phyloP scores from a whole-genome alignment of 1,284 basidiomycete species.

The Ustilago loliicola region DNA sequence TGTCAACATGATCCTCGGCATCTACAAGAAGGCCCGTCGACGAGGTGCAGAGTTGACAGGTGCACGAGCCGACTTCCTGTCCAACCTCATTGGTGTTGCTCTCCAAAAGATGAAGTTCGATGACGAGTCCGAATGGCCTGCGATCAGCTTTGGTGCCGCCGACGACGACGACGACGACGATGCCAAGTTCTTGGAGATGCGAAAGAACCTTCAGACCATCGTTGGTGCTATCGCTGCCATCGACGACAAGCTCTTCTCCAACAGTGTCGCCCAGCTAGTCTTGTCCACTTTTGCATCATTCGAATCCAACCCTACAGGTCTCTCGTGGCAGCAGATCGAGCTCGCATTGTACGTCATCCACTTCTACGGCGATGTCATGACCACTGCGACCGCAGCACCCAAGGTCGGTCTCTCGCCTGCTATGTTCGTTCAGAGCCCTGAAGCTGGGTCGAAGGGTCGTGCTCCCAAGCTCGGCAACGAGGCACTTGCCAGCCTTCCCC shows the following conservation, averaged over 20 bases:
- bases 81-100: conserved; percentile 82
- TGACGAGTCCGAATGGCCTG: conserved; percentile 85
- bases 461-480: conserved; percentile 57
- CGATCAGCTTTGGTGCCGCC: conserved; percentile 73
- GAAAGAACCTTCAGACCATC: conserved; percentile 86
- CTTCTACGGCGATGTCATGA: conserved; percentile 83
- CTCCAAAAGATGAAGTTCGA: conserved; percentile 79
- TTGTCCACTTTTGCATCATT: conserved; percentile 80
- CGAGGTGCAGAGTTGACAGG: conserved; percentile 47
- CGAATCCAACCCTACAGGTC: conserved; percentile 73
- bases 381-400: conserved; percentile 57
- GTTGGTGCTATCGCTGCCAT: conserved; percentile 85
- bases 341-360: conserved; percentile 90
- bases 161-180: conserved; percentile 84
- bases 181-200: conserved; percentile 84
- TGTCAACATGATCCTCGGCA: conserved; percentile 58
- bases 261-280: conserved; percentile 79
- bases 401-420: conserved; percentile 65
- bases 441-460: conserved; percentile 55
- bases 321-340: conserved; percentile 95
- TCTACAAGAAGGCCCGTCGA: conserved; percentile 67
- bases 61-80: conserved; percentile 76
- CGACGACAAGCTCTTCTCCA: conserved; percentile 83
- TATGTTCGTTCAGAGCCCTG: conserved; percentile 64
- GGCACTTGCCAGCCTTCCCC: conserved; percentile 74